phyloP scores from a whole-genome alignment of 306 rosid species.

The Luffa aegyptiaca region DNA sequence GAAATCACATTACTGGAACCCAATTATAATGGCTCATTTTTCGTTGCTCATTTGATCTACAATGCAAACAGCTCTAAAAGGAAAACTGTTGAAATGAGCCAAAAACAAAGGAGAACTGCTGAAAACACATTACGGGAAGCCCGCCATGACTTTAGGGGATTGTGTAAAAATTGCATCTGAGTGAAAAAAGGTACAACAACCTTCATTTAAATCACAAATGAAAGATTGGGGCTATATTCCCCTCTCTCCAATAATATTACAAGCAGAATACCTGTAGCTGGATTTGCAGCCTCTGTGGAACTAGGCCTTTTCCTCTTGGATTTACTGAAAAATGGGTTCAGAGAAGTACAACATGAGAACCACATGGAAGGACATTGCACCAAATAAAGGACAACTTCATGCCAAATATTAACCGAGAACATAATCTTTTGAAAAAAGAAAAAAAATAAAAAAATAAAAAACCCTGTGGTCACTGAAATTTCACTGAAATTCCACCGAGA shows the following conservation, averaged over 20 bases:
- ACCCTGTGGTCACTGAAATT: no score
- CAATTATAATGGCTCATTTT: conserved; percentile 29
- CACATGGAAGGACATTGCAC: neutral
- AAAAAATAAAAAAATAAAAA: no score
- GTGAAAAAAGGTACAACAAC: neutral
- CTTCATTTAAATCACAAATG: neutral
- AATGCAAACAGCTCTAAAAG: neutral
- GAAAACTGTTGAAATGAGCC: neutral
- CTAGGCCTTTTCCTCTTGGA: conserved; percentile 48
- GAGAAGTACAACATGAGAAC: conserved; percentile 8
- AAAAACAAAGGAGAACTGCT: neutral
- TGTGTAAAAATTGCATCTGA: neutral
- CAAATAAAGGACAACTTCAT: neutral
- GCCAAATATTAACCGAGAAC: neutral
- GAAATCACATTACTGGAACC: conserved; percentile 25
- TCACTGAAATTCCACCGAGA: no score
- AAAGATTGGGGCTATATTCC: neutral
- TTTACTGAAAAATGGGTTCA: conserved; percentile 18
- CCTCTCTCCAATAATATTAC: neutral
- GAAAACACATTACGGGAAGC: neutral
- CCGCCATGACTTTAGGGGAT: neutral
- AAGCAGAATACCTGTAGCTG: conserved; percentile 23
- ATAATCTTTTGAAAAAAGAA: neutral
- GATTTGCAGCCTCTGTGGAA: conserved; percentile 25
- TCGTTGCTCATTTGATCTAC: conserved; percentile 19